Percentiles rank a stretch among this genome's conserved stretches.
These are phyloP conservation scores for Amanita brunnescens DNA, from an alignment of 768 basidiomycete species.

Conservation along the genomic window DNA sequence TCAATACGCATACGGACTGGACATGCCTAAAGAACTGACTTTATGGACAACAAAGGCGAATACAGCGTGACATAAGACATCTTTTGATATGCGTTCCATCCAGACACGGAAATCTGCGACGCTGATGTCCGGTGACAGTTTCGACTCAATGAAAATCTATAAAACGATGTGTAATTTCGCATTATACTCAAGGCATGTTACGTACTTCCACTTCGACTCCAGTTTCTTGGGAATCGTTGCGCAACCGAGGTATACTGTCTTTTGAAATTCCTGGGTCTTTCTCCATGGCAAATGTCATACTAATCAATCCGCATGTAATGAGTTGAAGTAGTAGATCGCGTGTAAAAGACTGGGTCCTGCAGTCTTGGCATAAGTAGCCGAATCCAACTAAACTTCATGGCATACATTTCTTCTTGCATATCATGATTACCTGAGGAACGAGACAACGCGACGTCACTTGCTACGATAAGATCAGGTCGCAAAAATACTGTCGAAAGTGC, in stretches of 20 bases:
- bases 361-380: neutral
- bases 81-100: conserved; percentile 42
- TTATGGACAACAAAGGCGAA: conserved; percentile 52
- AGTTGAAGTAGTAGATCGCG: conserved; percentile 52
- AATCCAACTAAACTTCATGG: neutral
- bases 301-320: conserved; percentile 43
- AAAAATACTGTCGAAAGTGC: conserved; percentile 5
- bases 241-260: conserved; percentile 40
- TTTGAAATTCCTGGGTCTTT: conserved; percentile 43
- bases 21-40: conserved; percentile 28
- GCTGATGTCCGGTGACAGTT: conserved; percentile 41
- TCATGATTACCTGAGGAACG: neutral
- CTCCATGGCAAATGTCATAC: conserved; percentile 40
- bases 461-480: conserved; percentile 6
- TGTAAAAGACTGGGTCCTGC: conserved; percentile 25
- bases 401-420: conserved; percentile 2
- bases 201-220: conserved; percentile 52
- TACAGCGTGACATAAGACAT: conserved; percentile 44
- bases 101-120: conserved; percentile 28
- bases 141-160: conserved; percentile 43
- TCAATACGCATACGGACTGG: neutral
- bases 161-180: conserved; percentile 1
- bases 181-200: neutral
- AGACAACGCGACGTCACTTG: conserved; percentile 3
- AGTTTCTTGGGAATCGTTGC: conserved; percentile 51